Evolutionary conservation across 331 rosid species (phyloP).

Genomic region (Cydonia oblonga): DNA sequence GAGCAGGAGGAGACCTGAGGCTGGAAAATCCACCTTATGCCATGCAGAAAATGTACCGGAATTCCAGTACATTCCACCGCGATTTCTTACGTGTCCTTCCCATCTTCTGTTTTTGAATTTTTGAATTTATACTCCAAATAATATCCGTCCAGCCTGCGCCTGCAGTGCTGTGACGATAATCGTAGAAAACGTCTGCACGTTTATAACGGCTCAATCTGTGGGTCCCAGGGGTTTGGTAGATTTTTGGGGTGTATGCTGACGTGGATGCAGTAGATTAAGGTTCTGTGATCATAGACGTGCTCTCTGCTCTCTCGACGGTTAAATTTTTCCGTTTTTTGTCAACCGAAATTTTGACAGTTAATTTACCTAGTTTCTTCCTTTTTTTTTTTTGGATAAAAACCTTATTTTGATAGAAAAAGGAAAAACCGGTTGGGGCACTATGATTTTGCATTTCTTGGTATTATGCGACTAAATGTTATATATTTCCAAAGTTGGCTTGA

Average conservation of each 20-base stretch:
- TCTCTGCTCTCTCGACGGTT: background rate
- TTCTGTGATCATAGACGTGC: background rate
- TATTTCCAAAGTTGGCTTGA: no score
- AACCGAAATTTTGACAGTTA: background rate
- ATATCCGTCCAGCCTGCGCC: background rate
- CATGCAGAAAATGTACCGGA: constrained; percentile 25
- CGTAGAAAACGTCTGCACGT: background rate
- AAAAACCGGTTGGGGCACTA: background rate
- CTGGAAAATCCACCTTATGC: constrained; percentile 26
- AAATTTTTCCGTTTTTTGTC: background rate
- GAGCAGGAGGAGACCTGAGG: constrained; percentile 20
- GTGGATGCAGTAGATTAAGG: background rate
- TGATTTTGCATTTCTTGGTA: background rate
- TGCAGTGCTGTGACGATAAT: background rate
- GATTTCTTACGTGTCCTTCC: constrained; percentile 2
- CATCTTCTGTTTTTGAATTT: background rate
- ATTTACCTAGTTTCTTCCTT: background rate
- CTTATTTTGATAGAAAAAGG: background rate
- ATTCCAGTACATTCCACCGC: constrained; percentile 19
- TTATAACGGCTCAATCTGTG: background rate
- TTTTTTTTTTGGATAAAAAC: no score
- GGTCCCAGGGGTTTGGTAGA: background rate
- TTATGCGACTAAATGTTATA: no score
- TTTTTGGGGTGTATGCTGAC: background rate
- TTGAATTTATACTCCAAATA: background rate